Percentiles rank a stretch among this genome's conserved stretches.
Conservation (phyloP, 768 basidiomycete species). For the Cystofilobasidium ferigula region DNA sequence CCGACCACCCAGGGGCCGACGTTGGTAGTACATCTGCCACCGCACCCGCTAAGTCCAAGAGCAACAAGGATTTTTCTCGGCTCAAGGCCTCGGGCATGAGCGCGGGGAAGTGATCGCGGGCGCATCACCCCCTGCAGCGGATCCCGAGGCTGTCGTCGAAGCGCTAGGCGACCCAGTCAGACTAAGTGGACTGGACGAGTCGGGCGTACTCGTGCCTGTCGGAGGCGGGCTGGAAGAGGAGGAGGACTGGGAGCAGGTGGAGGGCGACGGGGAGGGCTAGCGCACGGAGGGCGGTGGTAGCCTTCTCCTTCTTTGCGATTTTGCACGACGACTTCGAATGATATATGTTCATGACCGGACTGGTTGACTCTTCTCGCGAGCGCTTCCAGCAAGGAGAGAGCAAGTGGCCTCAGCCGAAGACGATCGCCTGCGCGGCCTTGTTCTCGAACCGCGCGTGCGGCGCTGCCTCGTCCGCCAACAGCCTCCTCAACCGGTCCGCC, state of each 20-base stretch:
- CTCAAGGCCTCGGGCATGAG: neutral
- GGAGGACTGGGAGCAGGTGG: slow-evolving; percentile 8
- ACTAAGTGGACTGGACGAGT: neutral
- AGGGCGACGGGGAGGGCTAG: neutral
- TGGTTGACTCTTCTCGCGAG: too few relatives aligned
- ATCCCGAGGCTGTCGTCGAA: neutral
- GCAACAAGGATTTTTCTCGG: neutral
- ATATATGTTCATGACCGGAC: too few relatives aligned
- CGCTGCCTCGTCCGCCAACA: too few relatives aligned
- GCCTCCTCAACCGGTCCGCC: neutral
- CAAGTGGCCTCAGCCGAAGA: too few relatives aligned
- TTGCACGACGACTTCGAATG: neutral
- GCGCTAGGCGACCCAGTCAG: neutral
- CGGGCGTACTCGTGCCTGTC: slow-evolving; percentile 8
- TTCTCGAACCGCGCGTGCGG: too few relatives aligned
- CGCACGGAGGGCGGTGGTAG: too few relatives aligned
- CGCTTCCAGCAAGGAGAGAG: too few relatives aligned
- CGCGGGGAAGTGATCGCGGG: neutral
- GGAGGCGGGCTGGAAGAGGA: neutral
- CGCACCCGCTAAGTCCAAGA: neutral
- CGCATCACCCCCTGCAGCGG: neutral
- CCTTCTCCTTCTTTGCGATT: too few relatives aligned
- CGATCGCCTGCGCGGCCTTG: too few relatives aligned
- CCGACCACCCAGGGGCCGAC: too few relatives aligned
- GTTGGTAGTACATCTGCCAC: too few relatives aligned